phyloP scores from a whole-genome alignment of 1,284 basidiomycete species.

The Fomitopsis pinicola region DNA sequence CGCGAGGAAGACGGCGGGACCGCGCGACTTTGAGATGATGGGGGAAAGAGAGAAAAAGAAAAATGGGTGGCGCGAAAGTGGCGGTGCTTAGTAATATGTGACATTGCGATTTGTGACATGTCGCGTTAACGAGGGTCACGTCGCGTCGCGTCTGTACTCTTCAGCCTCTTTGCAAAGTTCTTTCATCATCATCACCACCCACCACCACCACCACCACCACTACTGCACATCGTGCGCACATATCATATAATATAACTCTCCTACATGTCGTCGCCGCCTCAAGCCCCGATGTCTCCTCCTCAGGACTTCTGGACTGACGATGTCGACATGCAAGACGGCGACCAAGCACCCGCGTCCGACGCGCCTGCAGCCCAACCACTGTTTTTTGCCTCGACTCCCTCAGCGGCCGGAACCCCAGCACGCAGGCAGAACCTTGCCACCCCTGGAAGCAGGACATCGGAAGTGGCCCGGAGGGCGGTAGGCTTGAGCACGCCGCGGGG shows the following conservation, averaged over 20 bases:
- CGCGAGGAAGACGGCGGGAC: too few relatives aligned
- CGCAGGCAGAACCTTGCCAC: slow-evolving; percentile 32
- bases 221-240: too few relatives aligned
- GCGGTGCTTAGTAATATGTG: too few relatives aligned
- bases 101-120: neutral
- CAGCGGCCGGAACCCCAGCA: slow-evolving; percentile 47
- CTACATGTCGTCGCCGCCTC: slow-evolving; percentile 28
- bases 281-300: slow-evolving; percentile 43
- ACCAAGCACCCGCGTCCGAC: slow-evolving; percentile 34
- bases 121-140: neutral
- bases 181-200: too few relatives aligned
- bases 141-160: neutral
- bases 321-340: slow-evolving; percentile 49
- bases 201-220: too few relatives aligned
- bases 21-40: too few relatives aligned
- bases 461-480: slow-evolving; percentile 57
- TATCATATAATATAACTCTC: too few relatives aligned
- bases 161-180: too few relatives aligned
- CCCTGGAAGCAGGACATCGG: slow-evolving; percentile 42
- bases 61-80: too few relatives aligned
- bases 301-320: slow-evolving; percentile 63
- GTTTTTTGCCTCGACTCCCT: slow-evolving; percentile 61
- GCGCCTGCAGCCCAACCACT: slow-evolving; percentile 46
- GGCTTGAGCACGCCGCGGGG: slow-evolving; percentile 51
- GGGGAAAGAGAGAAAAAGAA: too few relatives aligned